phyloP scores from a whole-genome alignment of 1,139 yeast species.

The Pichia sp. region DNA sequence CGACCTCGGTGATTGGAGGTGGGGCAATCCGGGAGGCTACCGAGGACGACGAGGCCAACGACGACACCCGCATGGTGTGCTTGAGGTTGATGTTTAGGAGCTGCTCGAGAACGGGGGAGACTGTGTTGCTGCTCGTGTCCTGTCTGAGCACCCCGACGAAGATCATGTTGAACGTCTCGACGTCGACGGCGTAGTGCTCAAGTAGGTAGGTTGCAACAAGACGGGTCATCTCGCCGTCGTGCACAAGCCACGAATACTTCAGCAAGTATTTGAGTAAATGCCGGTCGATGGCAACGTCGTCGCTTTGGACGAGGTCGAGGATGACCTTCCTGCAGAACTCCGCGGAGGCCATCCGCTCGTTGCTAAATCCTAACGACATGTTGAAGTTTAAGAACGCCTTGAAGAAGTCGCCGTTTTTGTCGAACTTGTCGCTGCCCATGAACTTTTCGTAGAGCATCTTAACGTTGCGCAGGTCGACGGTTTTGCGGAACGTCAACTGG shows the following conservation, averaged over 20 bases:
- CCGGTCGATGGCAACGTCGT: conserved; percentile 5
- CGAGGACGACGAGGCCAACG: neutral
- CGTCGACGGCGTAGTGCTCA: conserved; percentile 7
- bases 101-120: neutral
- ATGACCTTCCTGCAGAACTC: conserved; percentile 2
- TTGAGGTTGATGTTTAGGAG: neutral
- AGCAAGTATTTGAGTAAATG: conserved; percentile 7
- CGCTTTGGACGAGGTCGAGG: neutral
- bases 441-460: conserved; percentile 11
- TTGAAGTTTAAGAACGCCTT: conserved; percentile 7
- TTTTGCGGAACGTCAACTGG: conserved; percentile 5
- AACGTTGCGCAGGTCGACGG: neutral
- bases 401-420: conserved; percentile 11
- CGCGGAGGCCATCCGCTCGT: neutral
- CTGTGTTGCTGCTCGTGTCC: neutral
- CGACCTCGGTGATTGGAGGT: neutral
- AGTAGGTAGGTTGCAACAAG: neutral
- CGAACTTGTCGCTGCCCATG: conserved; percentile 6
- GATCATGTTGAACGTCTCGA: conserved; percentile 8
- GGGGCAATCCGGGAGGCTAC: neutral
- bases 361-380: neutral
- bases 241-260: conserved; percentile 2
- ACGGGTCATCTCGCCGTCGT: neutral
- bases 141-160: neutral
- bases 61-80: neutral